Conservation (phyloP, 106 monocot species). For the Cymbidium sinense region DNA sequence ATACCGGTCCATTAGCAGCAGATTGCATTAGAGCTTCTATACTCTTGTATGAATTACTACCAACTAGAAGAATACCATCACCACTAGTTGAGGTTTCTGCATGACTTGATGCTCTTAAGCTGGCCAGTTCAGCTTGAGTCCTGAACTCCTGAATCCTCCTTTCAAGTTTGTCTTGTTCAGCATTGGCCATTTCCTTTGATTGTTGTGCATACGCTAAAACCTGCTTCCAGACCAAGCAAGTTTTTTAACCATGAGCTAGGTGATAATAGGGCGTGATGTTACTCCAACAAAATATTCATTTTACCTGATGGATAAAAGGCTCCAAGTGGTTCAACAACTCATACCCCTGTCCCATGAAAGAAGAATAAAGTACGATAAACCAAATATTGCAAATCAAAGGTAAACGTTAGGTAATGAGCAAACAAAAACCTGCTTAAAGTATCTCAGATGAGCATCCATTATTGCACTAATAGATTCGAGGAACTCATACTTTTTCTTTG, state of each 20-base stretch:
- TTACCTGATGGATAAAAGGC: constrained; percentile 92
- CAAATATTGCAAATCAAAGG: constrained; percentile 7
- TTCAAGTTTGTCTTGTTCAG: constrained; percentile 92
- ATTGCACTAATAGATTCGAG: constrained; percentile 92
- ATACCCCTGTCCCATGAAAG: constrained; percentile 54
- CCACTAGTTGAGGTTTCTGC: constrained; percentile 56
- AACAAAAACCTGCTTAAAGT: constrained; percentile 72
- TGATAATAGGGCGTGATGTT: background rate
- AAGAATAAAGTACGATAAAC: background rate
- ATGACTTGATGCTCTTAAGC: constrained; percentile 54
- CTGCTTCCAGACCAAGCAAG: constrained; percentile 20
- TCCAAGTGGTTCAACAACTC: constrained; percentile 88
- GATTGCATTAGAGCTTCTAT: constrained; percentile 91
- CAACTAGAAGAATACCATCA: constrained; percentile 78
- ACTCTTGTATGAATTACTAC: constrained; percentile 71
- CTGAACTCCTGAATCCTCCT: constrained; percentile 95
- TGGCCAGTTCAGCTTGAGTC: constrained; percentile 74
- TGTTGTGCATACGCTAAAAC: constrained; percentile 88
- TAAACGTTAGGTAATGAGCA: background rate
- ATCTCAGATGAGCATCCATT: constrained; percentile 99
- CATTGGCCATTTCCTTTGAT: constrained; percentile 89
- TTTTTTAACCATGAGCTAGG: background rate
- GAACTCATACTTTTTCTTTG: constrained; percentile 94
- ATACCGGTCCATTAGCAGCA: constrained; percentile 85
- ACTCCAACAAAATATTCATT: background rate